Evolutionary conservation across 148 eudicot genomes (phyloP), one percentile per base, ranked within the genome.

Genomic region (Polygonum maritimum): DNA sequence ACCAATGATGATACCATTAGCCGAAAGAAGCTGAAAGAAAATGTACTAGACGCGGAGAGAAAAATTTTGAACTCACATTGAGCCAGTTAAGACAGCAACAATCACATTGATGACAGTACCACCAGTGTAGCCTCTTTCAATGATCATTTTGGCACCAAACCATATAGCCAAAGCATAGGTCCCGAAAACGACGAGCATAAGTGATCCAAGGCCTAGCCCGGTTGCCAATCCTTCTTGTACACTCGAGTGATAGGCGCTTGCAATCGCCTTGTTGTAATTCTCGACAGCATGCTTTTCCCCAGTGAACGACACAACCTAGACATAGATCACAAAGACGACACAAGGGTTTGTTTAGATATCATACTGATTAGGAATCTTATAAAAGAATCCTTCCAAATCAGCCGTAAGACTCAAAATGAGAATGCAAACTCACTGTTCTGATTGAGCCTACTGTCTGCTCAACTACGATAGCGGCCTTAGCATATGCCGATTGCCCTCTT

Each of bases 281-380:
- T 76, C 76, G 73, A 87, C 78, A 16, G 92, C 92, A 38, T 79
- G 80, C 79, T 84, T 89, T 82, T 91, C 96, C 74, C 92, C 89
- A 0, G 91, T 89, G 74, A 89, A 91, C 51, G 96, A 91, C 47
- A 88, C 96, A 80, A 91, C 96, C 96, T 91, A 77, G 8, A n/a
- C 26, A 36, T 15, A n/a, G 33, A 71, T 26, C 41, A 60, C 36
- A 60, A 11, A 60, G n/a, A 5, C 14, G 12, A 54, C 26, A 54
- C 7, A 54, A 51, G 57, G 49, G 16, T 12, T 15, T 3, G 49
- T 48, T 48, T 60, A 3, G 67, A n/a, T 19, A 9, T 44, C 47
- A 6, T 44, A 44, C 11, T 39, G 4, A 39, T 39, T 2, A 39
- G 40, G 40, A 39, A 39, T 5, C 40, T 39, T 39, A 39, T 39